Conservation (phyloP, 306 rosid species). For the Vachellia pachyceras region DNA sequence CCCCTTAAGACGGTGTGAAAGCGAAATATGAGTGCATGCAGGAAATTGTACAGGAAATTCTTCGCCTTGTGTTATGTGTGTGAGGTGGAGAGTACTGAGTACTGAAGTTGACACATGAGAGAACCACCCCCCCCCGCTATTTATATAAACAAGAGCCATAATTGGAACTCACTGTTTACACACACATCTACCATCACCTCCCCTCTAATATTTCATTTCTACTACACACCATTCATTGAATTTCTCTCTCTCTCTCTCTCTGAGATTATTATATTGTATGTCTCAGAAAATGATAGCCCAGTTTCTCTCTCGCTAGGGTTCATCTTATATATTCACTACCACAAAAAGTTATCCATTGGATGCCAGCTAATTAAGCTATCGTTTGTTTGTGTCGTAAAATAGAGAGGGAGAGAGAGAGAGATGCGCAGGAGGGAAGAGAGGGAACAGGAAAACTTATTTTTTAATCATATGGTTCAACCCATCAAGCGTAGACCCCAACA, state of each 20-base stretch:
- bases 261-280: background rate
- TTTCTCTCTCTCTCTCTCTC: background rate
- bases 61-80: constrained; percentile 32
- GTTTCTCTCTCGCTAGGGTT: background rate
- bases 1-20: constrained; percentile 35
- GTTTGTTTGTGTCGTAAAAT: no score
- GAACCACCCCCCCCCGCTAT: constrained; percentile 42
- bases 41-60: constrained; percentile 43
- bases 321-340: background rate
- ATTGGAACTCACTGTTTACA: constrained; percentile 73
- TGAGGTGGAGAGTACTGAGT: constrained; percentile 2
- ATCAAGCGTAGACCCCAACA: no score
- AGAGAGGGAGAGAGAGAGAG: no score
- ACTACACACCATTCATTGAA: background rate
- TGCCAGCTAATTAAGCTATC: background rate
- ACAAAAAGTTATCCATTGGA: background rate
- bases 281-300: background rate
- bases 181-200: constrained; percentile 42
- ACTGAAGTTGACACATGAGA: constrained; percentile 48
- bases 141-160: constrained; percentile 46
- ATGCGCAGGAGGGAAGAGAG: no score
- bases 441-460: no score
- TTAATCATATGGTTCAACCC: no score
- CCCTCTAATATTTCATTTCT: background rate
- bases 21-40: constrained; percentile 41